A percentile compares a stretch with the other conserved stretches of the same genome.
These are phyloP conservation scores for Rosa persica DNA, from an alignment of 306 rosid species.

Conservation along the genomic window DNA sequence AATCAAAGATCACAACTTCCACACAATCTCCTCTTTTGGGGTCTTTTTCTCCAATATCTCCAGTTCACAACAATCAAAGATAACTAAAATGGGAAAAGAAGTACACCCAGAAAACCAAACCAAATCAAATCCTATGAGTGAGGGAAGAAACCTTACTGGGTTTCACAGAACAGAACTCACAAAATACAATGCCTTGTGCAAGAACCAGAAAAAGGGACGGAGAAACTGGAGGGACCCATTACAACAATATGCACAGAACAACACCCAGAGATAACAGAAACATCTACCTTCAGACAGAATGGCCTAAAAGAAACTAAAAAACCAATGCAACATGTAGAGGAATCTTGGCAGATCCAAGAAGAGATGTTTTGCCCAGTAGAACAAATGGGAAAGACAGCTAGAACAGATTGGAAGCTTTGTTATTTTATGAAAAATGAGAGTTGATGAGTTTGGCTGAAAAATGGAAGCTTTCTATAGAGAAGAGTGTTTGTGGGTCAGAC, in stretches of 20 bases:
- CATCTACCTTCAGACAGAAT: constrained; percentile 20
- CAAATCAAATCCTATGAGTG: constrained; percentile 20
- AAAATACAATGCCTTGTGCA: constrained; percentile 30
- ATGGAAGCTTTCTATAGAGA: constrained; percentile 11
- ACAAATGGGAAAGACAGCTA: constrained; percentile 39
- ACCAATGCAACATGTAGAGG: constrained; percentile 29
- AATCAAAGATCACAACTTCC: constrained; percentile 27
- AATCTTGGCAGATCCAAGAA: constrained; percentile 50
- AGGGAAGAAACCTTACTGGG: constrained; percentile 32
- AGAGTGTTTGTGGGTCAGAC: constrained; percentile 33
- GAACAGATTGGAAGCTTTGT: constrained; percentile 35
- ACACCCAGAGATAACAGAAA: constrained; percentile 20
- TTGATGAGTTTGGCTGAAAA: constrained; percentile 13
- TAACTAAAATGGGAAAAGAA: constrained; percentile 22
- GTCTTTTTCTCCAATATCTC: constrained; percentile 23
- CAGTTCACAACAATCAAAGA: constrained; percentile 21
- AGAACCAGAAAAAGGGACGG: constrained; percentile 9
- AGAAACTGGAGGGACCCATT: constrained; percentile 30
- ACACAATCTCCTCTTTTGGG: constrained; percentile 22
- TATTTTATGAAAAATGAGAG: constrained; percentile 33
- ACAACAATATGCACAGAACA: constrained; percentile 16
- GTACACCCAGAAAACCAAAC: constrained; percentile 34
- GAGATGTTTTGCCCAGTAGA: constrained; percentile 18
- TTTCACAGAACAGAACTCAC: constrained; percentile 33
- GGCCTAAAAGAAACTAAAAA: constrained; percentile 38